Evolutionary conservation across 768 basidiomycete species (phyloP).

Genomic region (Pulveroboletus frians): DNA sequence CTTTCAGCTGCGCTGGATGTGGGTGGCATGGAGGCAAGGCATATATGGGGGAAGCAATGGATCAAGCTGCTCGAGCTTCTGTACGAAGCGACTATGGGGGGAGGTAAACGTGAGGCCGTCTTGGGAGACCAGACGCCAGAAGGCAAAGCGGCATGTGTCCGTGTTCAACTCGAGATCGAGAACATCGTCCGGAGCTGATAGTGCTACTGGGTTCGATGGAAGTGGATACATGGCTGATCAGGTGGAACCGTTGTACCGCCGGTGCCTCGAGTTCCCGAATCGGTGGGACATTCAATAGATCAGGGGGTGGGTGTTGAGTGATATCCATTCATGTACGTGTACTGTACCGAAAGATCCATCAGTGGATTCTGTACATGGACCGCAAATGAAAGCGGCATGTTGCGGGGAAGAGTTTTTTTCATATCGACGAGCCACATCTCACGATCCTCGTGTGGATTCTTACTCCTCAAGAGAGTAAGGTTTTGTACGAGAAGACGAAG

Average conservation of each 20-base stretch:
- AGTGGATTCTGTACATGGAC: background rate
- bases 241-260: conserved; percentile 13
- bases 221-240: background rate
- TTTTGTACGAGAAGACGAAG: conserved; percentile 3
- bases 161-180: conserved; percentile 64
- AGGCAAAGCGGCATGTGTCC: conserved; percentile 57
- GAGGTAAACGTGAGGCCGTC: conserved; percentile 27
- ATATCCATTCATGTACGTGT: conserved; percentile 12
- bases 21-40: conserved; percentile 53
- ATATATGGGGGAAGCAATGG: conserved; percentile 77
- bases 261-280: conserved; percentile 6
- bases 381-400: conserved; percentile 25
- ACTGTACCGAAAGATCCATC: conserved; percentile 8
- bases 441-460: conserved; percentile 20
- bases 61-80: conserved; percentile 63
- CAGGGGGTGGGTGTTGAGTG: conserved; percentile 10
- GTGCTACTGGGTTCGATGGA: conserved; percentile 8
- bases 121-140: conserved; percentile 60
- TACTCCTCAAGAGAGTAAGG: conserved; percentile 6
- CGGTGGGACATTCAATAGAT: conserved; percentile 1
- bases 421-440: background rate
- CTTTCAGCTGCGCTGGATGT: conserved; percentile 64
- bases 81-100: conserved; percentile 57
- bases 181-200: conserved; percentile 41
- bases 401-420: conserved; percentile 24